Conservation (phyloP, 2,329 filamentous ascomycete species). For the Verticillium nonalfalfae region DNA sequence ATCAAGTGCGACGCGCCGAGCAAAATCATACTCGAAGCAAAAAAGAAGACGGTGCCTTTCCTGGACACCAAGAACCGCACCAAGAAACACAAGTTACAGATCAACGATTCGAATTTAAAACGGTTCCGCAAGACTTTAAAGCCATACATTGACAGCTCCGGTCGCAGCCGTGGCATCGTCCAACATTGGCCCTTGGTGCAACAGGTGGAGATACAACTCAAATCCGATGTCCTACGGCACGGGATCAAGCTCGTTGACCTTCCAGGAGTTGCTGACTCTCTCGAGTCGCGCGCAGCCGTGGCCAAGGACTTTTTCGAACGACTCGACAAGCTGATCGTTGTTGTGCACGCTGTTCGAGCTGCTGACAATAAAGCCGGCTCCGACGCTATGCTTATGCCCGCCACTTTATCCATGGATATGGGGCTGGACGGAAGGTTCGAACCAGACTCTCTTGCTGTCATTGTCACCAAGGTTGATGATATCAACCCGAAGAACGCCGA, state of each 20-base stretch:
- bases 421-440: slow-evolving; percentile 9
- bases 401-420: slow-evolving; percentile 6
- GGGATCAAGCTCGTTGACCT: slow-evolving; percentile 12
- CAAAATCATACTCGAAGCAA: background rate
- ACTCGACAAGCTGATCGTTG: slow-evolving; percentile 8
- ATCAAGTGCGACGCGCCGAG: background rate
- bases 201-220: slow-evolving; percentile 7
- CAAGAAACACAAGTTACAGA: background rate
- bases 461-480: slow-evolving; percentile 10
- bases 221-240: slow-evolving; percentile 5
- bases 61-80: background rate
- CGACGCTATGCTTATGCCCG: slow-evolving; percentile 5
- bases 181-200: slow-evolving; percentile 12
- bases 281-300: slow-evolving; percentile 6
- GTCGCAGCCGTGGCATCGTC: background rate
- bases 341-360: slow-evolving; percentile 8
- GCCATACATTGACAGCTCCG: slow-evolving; percentile 7
- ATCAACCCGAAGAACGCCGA: slow-evolving; percentile 5
- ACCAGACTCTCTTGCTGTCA: slow-evolving; percentile 5
- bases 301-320: slow-evolving; percentile 2
- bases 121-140: slow-evolving; percentile 1
- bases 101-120: background rate
- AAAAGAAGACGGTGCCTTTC: background rate
- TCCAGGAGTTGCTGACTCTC: slow-evolving; percentile 11
- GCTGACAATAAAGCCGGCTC: slow-evolving; percentile 12